Percentiles rank a stretch among this genome's conserved stretches.
Conservation (phyloP, 371 early-diverging fungal genomes). For the Apophysomyces sp. region DNA sequence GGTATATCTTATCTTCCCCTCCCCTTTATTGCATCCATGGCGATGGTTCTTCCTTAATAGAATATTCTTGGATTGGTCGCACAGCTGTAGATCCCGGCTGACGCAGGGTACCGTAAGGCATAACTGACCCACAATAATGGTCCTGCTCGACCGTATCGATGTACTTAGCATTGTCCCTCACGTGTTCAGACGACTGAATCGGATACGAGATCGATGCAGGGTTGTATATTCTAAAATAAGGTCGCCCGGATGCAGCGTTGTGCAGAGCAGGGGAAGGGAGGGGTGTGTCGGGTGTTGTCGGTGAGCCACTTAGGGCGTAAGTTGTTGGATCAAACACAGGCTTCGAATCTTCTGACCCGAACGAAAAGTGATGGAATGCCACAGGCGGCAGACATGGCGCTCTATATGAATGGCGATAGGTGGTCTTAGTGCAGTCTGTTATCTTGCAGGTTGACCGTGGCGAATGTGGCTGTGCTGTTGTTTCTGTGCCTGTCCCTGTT, state of each 20-base stretch:
- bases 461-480: background rate
- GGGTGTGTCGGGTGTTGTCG: background rate
- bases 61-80: background rate
- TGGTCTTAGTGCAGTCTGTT: background rate
- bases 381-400: background rate
- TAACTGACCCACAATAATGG: background rate
- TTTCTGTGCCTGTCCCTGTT: background rate
- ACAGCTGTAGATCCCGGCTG: background rate
- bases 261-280: conserved; percentile 3
- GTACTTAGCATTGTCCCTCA: background rate
- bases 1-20: no score
- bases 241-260: background rate
- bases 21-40: background rate
- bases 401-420: background rate
- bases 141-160: background rate
- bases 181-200: background rate
- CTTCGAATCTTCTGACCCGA: background rate
- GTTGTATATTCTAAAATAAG: conserved; percentile 2
- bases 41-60: background rate
- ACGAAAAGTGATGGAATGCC: background rate
- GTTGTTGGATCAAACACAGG: background rate
- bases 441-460: background rate
- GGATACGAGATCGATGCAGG: conserved; percentile 1
- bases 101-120: background rate
- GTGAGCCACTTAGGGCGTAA: background rate